Evolutionary conservation across 2,329 filamentous ascomycete species (phyloP).

Genomic region (Calonectria honghensis): DNA sequence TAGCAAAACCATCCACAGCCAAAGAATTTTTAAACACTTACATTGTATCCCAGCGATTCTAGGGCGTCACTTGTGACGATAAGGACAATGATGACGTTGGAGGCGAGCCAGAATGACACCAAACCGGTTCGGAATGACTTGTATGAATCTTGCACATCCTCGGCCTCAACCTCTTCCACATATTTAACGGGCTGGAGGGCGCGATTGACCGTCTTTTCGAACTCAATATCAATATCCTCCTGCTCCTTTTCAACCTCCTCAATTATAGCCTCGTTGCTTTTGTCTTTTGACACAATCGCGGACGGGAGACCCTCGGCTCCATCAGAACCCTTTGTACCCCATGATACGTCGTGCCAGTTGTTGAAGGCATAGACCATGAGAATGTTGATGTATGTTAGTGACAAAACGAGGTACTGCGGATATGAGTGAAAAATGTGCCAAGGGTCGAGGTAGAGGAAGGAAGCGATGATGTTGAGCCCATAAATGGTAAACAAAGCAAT

Average conservation of each 20-base stretch:
- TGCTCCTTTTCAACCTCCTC: conserved; percentile 20
- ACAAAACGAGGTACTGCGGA: conserved; percentile 5
- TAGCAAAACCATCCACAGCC: background rate
- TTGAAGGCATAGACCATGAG: conserved; percentile 23
- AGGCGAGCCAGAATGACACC: conserved; percentile 12
- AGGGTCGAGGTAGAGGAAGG: conserved; percentile 19
- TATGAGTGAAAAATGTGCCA: conserved; percentile 13
- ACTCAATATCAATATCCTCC: conserved; percentile 17
- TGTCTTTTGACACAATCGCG: background rate
- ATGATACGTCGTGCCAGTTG: conserved; percentile 20
- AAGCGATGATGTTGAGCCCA: conserved; percentile 13
- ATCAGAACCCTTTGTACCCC: conserved; percentile 17
- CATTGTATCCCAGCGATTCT: conserved; percentile 9
- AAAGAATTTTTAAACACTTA: background rate
- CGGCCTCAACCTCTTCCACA: background rate
- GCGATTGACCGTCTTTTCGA: conserved; percentile 11
- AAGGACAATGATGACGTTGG: background rate
- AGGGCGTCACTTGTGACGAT: conserved; percentile 2
- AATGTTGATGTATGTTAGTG: conserved; percentile 11
- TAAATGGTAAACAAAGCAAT: conserved; percentile 4
- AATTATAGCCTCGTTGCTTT: background rate
- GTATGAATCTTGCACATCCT: conserved; percentile 20
- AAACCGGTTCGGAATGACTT: conserved; percentile 17
- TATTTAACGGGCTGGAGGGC: background rate
- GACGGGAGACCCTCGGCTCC: background rate